phyloP scores from a whole-genome alignment of 1,139 yeast genomes.

The Diutina rugosa region DNA sequence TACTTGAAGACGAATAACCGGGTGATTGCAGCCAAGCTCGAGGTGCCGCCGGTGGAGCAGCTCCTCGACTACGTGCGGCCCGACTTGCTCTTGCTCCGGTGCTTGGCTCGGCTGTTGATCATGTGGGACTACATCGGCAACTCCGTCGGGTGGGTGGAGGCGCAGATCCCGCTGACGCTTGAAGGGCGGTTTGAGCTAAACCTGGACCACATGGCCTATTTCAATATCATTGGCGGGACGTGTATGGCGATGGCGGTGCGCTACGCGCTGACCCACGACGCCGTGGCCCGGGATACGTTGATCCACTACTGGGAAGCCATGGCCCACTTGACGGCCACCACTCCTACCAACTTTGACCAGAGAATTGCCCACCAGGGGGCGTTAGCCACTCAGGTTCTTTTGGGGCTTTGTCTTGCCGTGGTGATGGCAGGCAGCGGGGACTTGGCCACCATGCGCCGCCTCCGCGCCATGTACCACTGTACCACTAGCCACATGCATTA shows the following conservation, averaged over 20 bases:
- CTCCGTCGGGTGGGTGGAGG: constrained; percentile 46
- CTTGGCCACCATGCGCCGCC: constrained; percentile 57
- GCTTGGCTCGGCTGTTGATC: constrained; percentile 58
- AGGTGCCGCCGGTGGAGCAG: constrained; percentile 49
- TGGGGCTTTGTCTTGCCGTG: constrained; percentile 29
- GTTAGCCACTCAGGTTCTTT: constrained; percentile 21
- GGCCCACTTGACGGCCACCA: constrained; percentile 33
- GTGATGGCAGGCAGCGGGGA: constrained; percentile 93
- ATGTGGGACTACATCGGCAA: constrained; percentile 60
- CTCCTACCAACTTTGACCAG: constrained; percentile 25
- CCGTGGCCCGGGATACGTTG: constrained; percentile 44
- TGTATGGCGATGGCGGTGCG: constrained; percentile 66
- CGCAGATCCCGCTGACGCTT: constrained; percentile 37
- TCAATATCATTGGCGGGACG: constrained; percentile 63
- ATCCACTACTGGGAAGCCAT: constrained; percentile 50
- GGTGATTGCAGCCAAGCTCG: constrained; percentile 50
- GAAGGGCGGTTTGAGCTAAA: constrained; percentile 18
- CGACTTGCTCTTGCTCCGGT: constrained; percentile 58
- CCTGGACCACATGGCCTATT: constrained; percentile 53
- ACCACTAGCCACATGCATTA: constrained; percentile 36
- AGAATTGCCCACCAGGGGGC: constrained; percentile 12
- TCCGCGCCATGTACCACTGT: constrained; percentile 55
- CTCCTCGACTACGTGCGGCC: constrained; percentile 69
- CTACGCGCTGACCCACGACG: constrained; percentile 60
- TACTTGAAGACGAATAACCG: constrained; percentile 56